These are phyloP conservation scores for Colletotrichum lini DNA, from an alignment of 2,329 filamentous ascomycete species.

Conservation along the genomic window DNA sequence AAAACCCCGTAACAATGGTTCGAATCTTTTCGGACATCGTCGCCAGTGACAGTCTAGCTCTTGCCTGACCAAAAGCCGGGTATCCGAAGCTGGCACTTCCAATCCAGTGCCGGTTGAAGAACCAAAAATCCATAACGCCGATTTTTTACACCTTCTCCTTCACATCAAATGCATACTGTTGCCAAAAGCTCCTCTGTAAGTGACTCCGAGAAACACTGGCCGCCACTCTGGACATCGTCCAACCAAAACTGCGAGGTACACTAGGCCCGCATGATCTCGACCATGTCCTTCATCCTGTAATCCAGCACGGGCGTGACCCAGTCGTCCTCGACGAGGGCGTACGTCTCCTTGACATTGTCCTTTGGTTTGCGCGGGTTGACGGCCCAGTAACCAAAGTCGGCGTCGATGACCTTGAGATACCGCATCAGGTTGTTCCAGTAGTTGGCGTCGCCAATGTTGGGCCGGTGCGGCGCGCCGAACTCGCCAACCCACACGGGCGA, in stretches of 20 bases:
- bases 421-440: slow-evolving; percentile 77
- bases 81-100: slow-evolving; percentile 38
- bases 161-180: slow-evolving; percentile 24
- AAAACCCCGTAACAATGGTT: not conserved
- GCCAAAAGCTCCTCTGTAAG: slow-evolving; percentile 8
- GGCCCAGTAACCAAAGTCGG: slow-evolving; percentile 80
- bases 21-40: slow-evolving; percentile 10
- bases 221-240: not conserved
- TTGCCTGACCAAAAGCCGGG: slow-evolving; percentile 37
- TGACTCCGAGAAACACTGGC: slow-evolving; percentile 6
- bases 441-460: slow-evolving; percentile 70
- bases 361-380: slow-evolving; percentile 76
- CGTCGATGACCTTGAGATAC: slow-evolving; percentile 70
- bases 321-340: slow-evolving; percentile 73
- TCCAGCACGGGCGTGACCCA: slow-evolving; percentile 75
- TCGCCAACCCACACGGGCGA: slow-evolving; percentile 80
- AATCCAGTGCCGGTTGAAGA: slow-evolving; percentile 3
- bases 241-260: slow-evolving; percentile 20
- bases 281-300: slow-evolving; percentile 74
- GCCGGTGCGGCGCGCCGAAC: slow-evolving; percentile 70
- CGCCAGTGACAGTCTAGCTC: slow-evolving; percentile 37
- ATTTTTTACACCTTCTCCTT: not conserved
- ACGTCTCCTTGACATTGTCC: slow-evolving; percentile 70
- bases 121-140: slow-evolving; percentile 27
- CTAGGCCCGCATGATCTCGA: slow-evolving; percentile 62